Evolutionary conservation across 2,329 filamentous ascomycete species (phyloP).

Genomic region (Geoglossum cookeanum): DNA sequence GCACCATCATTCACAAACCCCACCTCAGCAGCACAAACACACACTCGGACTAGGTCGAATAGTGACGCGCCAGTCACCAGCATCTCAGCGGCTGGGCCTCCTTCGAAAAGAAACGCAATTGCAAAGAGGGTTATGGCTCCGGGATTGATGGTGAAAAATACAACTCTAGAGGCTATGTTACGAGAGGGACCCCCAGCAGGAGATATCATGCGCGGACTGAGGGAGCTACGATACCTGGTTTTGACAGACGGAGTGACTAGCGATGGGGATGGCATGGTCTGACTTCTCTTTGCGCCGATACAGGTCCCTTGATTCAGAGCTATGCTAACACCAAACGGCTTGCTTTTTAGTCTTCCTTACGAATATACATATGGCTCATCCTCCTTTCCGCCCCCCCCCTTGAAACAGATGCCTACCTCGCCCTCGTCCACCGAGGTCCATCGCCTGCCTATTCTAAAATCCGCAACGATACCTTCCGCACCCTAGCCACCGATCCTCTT

Average conservation of each 20-base stretch:
- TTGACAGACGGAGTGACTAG: slow-evolving; percentile 30
- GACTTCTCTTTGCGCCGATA: neutral
- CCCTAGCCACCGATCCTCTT: slow-evolving; percentile 86
- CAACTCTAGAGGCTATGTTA: slow-evolving; percentile 53
- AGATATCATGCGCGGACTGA: slow-evolving; percentile 29
- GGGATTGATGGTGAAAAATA: slow-evolving; percentile 28
- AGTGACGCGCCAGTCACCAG: slow-evolving; percentile 14
- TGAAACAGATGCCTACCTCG: slow-evolving; percentile 72
- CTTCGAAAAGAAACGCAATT: slow-evolving; percentile 25
- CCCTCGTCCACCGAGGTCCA: slow-evolving; percentile 76
- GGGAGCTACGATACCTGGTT: slow-evolving; percentile 29
- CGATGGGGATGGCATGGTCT: slow-evolving; percentile 33
- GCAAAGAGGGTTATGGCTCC: slow-evolving; percentile 19
- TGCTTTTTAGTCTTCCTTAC: slow-evolving; percentile 53
- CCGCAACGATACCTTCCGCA: slow-evolving; percentile 94
- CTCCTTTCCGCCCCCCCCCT: slow-evolving; percentile 75
- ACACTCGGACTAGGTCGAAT: slow-evolving; percentile 10
- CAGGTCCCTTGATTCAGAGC: neutral
- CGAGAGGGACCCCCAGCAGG: slow-evolving; percentile 61
- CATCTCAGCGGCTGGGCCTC: slow-evolving; percentile 20
- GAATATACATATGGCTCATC: slow-evolving; percentile 93
- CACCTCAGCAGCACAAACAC: slow-evolving; percentile 8
- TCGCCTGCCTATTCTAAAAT: slow-evolving; percentile 95
- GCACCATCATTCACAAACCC: slow-evolving; percentile 9
- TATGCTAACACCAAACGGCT: slow-evolving; percentile 4